Evolutionary conservation across 352 stramenopile species (phyloP), one percentile per base, ranked within the genome.

Genomic region (Phytophthora meadii): DNA sequence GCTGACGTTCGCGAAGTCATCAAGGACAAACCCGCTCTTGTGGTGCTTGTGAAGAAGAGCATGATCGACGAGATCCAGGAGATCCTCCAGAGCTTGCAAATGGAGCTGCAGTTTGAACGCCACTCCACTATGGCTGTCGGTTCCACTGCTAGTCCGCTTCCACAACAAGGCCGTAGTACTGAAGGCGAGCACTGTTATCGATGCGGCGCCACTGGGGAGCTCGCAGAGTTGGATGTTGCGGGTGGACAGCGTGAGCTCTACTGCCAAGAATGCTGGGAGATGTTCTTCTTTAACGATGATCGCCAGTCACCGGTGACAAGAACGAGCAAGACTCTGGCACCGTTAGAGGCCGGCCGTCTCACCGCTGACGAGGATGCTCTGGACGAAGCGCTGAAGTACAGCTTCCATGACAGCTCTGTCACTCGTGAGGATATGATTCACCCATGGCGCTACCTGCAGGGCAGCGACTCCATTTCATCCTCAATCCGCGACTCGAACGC

Each of bases 51-150:
- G 50, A 93, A 93, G 67, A 91, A 89, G 61, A 73, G 62, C 15
- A 86, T 91, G 69, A 76, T 93, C 30, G 84, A 90, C 44, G 84
- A 93, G 64, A 91, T 93, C 61, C 81, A 93, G 50, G 81, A 93
- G 41, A 93, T 91, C 44, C 77, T 91, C 12, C 68, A 86, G 51
- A 88, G 75, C 53, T 74, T 93, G 27, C 82, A 93, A 68, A 93
- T 93, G 82, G 84, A 90, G 58, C 54, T 82, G 39, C 84, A 91
- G 45, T 90, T 93, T 54, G 84, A 93, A 60, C 82, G 84, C 17
- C 84, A 91, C 70, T 93, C 84, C 24, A 74, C 77, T 25, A 66
- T 88, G 39, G 82, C 79, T 36, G 28, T 88, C 56, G 84, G 84
- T 53, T 82, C 74, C 12, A 48, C 68, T 45, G 64, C 65, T 0